A percentile compares a stretch with the other conserved stretches of the same genome.
Conservation (phyloP, 148 eudicot genomes). For the Rhododendron griersonianum region DNA sequence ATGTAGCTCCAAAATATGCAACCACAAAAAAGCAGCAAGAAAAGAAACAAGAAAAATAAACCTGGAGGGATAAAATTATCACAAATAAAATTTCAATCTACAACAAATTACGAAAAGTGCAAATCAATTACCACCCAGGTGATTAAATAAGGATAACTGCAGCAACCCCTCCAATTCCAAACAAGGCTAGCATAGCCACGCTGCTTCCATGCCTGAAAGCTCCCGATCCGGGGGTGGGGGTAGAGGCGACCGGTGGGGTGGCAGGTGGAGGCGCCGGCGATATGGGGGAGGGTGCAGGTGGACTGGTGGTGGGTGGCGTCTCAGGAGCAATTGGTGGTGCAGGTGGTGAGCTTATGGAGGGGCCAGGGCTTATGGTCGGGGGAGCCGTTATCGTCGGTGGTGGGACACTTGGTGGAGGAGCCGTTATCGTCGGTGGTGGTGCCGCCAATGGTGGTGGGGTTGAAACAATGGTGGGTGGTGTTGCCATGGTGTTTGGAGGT, state of each 20-base stretch:
- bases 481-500: constrained; percentile 5
- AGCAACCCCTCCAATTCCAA: constrained; percentile 22
- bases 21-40: neutral
- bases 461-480: neutral
- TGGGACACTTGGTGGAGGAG: constrained; percentile 9
- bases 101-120: constrained; percentile 3
- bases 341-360: constrained; percentile 7
- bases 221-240: constrained; percentile 1
- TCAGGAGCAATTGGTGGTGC: constrained; percentile 4
- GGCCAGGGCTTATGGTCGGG: neutral
- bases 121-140: neutral
- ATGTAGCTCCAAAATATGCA: neutral
- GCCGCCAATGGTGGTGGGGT: neutral
- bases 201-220: constrained; percentile 3
- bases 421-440: neutral
- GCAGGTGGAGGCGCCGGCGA: neutral
- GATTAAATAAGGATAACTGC: constrained; percentile 12
- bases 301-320: neutral
- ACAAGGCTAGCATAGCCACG: constrained; percentile 17
- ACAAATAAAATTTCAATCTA: constrained; percentile 16
- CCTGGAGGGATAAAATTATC: constrained; percentile 3
- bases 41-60: neutral
- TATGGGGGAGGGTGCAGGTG: neutral
- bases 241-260: neutral
- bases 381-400: constrained; percentile 4